A percentile compares a stretch with the other conserved stretches of the same genome.
Conservation (phyloP, 2,329 filamentous ascomycete genomes). For the Xylaria hypoxylon region DNA sequence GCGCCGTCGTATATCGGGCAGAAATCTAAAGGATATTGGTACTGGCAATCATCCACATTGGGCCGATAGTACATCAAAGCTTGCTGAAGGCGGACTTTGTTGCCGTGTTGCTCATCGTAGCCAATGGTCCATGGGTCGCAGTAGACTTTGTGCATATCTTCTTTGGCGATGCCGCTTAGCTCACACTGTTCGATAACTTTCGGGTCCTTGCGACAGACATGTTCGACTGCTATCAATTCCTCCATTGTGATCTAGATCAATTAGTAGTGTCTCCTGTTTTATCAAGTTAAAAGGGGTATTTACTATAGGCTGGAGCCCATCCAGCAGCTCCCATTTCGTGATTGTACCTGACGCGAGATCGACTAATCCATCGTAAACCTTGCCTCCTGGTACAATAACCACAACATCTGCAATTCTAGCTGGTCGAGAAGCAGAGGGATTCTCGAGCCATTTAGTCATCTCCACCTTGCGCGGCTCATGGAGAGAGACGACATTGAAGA, state of each 20-base stretch:
- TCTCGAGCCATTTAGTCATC: conserved; percentile 82
- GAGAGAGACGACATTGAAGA: conserved; percentile 88
- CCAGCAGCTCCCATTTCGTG: conserved; percentile 77
- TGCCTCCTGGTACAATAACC: conserved; percentile 81
- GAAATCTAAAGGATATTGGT: conserved; percentile 92
- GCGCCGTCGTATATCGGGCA: conserved; percentile 90
- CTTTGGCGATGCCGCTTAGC: conserved; percentile 80
- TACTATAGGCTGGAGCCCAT: conserved; percentile 84
- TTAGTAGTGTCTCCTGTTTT: not conserved
- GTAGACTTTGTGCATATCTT: conserved; percentile 95
- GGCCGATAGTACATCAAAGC: conserved; percentile 96
- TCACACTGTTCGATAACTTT: conserved; percentile 92
- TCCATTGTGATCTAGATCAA: conserved; percentile 82
- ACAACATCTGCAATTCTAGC: conserved; percentile 83
- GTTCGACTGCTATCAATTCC: conserved; percentile 84
- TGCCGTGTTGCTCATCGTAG: conserved; percentile 91
- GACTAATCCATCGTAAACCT: conserved; percentile 85
- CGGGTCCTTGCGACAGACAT: conserved; percentile 78
- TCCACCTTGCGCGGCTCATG: conserved; percentile 87
- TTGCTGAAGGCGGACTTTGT: conserved; percentile 82
- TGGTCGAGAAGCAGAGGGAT: conserved; percentile 72
- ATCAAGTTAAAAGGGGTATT: conserved; percentile 45
- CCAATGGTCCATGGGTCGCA: conserved; percentile 98
- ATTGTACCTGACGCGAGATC: conserved; percentile 76
- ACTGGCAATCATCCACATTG: conserved; percentile 86